Conservation (phyloP, 2,329 filamentous ascomycete genomes). For the Colletotrichum agaves region DNA sequence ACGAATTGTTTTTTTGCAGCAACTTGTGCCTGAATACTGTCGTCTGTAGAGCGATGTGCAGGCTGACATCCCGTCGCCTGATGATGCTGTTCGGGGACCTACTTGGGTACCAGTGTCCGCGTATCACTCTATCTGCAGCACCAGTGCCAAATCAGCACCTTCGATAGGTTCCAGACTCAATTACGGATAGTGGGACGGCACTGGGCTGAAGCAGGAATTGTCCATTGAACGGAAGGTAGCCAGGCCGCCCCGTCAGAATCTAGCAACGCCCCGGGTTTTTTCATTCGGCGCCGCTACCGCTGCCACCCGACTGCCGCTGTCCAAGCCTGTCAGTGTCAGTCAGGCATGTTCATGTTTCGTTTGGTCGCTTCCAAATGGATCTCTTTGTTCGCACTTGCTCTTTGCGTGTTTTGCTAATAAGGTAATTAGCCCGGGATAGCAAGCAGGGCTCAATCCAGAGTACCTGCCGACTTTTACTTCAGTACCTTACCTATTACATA, state of each 20-base stretch:
- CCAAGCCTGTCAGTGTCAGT: neutral
- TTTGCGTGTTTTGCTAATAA: neutral
- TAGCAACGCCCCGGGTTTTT: constrained; percentile 6
- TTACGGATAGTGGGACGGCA: too few species aligned
- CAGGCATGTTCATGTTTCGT: neutral
- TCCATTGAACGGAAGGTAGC: constrained; percentile 2
- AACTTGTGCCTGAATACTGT: neutral
- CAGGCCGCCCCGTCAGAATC: neutral
- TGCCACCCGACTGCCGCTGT: neutral
- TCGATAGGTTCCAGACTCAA: neutral
- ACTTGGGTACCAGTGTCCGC: neutral
- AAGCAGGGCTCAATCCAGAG: neutral
- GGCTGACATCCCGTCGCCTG: constrained; percentile 21
- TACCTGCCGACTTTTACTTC: too few species aligned
- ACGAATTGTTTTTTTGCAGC: neutral
- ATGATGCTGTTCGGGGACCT: neutral
- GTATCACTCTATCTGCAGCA: neutral
- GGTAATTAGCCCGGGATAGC: neutral
- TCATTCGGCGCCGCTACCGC: neutral
- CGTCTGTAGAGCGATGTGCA: constrained; percentile 2
- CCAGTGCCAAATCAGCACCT: neutral
- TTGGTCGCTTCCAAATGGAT: neutral
- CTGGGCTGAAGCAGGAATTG: neutral
- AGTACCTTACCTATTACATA: too few species aligned
- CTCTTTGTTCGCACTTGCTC: neutral